These are phyloP conservation scores for Candida nanaspora DNA, from an alignment of 805 yeast species.

Conservation along the genomic window DNA sequence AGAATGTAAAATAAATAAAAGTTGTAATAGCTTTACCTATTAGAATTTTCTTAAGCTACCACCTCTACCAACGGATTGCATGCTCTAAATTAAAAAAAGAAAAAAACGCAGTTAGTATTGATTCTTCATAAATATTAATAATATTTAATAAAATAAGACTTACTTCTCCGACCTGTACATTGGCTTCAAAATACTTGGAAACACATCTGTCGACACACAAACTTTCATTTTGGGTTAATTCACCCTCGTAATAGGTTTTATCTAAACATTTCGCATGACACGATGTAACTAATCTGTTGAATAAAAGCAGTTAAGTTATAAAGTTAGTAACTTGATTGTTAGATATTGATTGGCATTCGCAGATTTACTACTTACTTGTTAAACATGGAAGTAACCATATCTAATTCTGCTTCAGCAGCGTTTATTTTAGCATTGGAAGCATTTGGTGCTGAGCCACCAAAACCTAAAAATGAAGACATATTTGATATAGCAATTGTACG, in stretches of 20 bases:
- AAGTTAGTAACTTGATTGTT: not conserved
- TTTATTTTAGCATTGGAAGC: conserved; percentile 65
- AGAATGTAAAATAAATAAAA: too few relatives aligned
- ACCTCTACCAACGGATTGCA: conserved; percentile 31
- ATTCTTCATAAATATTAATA: too few relatives aligned
- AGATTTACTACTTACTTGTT: conserved; percentile 49
- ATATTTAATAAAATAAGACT: too few relatives aligned
- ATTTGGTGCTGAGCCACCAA: conserved; percentile 70
- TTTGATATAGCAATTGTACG: conserved; percentile 22
- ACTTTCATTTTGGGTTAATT: conserved; percentile 71
- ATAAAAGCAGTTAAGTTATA: not conserved
- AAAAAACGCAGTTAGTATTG: too few relatives aligned
- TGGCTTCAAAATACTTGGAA: conserved; percentile 88
- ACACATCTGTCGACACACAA: conserved; percentile 94
- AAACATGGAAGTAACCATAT: conserved; percentile 97
- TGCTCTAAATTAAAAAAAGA: conserved; percentile 12
- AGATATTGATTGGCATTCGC: too few relatives aligned
- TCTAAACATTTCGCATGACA: conserved; percentile 84
- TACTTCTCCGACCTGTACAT: conserved; percentile 85
- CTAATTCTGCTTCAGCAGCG: conserved; percentile 96
- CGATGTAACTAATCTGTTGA: conserved; percentile 59
- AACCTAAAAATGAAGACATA: conserved; percentile 59
- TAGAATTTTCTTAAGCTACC: conserved; percentile 22
- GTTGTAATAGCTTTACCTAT: too few relatives aligned
- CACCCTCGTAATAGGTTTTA: conserved; percentile 61